Evolutionary conservation across 768 basidiomycete genomes (phyloP).

Genomic region (Leccinum subgranulosum): DNA sequence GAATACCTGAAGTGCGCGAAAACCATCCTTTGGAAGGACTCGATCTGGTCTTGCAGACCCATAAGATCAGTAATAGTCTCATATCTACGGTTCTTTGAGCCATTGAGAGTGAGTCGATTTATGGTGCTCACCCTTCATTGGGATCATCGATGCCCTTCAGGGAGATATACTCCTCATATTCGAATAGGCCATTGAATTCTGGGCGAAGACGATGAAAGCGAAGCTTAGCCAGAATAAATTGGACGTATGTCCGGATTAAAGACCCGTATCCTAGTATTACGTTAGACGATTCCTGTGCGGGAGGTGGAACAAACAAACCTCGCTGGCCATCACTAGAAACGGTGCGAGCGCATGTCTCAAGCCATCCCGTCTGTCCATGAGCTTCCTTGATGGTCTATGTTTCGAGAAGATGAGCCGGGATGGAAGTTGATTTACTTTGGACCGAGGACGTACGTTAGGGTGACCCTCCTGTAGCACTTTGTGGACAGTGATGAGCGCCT

Average conservation of each 20-base stretch:
- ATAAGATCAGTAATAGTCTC: conserved; percentile 98
- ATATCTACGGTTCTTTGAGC: conserved; percentile 58
- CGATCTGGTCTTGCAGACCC: conserved; percentile 97
- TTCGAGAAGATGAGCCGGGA: conserved; percentile 9
- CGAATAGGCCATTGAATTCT: conserved; percentile 98
- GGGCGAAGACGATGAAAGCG: conserved; percentile 93
- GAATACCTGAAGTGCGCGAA: conserved; percentile 93
- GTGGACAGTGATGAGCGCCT: conserved; percentile 95
- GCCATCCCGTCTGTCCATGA: conserved; percentile 91
- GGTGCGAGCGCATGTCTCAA: conserved; percentile 94
- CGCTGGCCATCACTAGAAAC: conserved; percentile 65
- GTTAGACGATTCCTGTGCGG: conserved; percentile 3
- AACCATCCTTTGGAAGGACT: conserved; percentile 96
- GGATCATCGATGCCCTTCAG: conserved; percentile 96
- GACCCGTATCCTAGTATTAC: conserved; percentile 74
- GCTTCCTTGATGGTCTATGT: conserved; percentile 91
- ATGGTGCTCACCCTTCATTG: conserved; percentile 82
- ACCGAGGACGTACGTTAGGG: conserved; percentile 59
- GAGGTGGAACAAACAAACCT: conserved; percentile 43
- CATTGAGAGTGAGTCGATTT: conserved; percentile 1
- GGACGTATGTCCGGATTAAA: conserved; percentile 96
- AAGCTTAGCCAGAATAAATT: conserved; percentile 92
- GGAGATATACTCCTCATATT: conserved; percentile 99
- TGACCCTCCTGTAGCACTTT: conserved; percentile 98
- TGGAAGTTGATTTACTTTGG: conserved; percentile 1